Conservation (phyloP, 768 basidiomycete species). For the Macrolepiota dolichaula region DNA sequence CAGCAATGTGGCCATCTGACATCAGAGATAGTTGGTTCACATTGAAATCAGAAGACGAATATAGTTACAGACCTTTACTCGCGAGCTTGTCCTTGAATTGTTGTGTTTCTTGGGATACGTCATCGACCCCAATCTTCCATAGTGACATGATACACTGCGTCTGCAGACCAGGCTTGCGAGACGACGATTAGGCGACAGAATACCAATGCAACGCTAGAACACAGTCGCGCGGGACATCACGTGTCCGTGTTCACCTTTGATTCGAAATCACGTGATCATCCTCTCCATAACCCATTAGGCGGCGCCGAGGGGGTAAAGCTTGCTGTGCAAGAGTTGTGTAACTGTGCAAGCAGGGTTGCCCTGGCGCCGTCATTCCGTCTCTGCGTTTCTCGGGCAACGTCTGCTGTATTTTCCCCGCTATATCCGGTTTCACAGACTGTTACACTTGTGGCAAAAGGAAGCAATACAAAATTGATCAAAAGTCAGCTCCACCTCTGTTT, state of each 20-base stretch:
- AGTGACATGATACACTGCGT: constrained; percentile 38
- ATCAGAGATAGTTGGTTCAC: neutral
- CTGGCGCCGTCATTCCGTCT: neutral
- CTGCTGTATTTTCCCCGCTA: neutral
- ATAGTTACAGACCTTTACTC: constrained; percentile 39
- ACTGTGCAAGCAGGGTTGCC: neutral
- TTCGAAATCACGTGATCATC: neutral
- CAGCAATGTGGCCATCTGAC: constrained; percentile 46
- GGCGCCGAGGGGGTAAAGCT: too few relatives aligned
- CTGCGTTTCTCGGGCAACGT: neutral
- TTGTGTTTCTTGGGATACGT: constrained; percentile 45
- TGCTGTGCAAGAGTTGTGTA: too few relatives aligned
- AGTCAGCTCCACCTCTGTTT: neutral
- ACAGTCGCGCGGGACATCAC: constrained; percentile 3
- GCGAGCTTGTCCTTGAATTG: constrained; percentile 43
- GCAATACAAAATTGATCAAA: neutral
- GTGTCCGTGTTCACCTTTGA: neutral
- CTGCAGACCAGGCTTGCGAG: neutral
- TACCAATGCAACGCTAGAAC: neutral
- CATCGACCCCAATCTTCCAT: constrained; percentile 42
- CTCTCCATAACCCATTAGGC: too few relatives aligned
- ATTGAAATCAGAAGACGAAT: neutral
- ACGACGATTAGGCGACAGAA: neutral
- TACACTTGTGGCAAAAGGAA: neutral
- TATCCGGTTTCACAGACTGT: neutral